These are phyloP conservation scores for Plasmodium knowlesi DNA, from an alignment of 169 alveolate species.

Conservation along the genomic window DNA sequence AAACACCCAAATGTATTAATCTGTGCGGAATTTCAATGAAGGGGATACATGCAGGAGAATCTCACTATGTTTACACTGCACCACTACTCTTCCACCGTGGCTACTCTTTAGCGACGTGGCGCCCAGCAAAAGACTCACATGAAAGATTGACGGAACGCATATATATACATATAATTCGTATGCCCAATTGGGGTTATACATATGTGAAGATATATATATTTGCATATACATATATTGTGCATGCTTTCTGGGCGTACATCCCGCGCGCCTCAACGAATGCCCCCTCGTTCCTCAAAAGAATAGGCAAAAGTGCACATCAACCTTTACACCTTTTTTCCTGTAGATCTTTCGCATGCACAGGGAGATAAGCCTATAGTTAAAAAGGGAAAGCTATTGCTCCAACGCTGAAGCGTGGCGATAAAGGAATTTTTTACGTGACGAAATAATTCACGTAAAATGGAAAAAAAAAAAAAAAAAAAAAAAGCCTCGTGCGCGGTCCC, in stretches of 20 bases:
- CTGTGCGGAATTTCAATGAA: neutral
- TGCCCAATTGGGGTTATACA: neutral
- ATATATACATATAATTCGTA: neutral
- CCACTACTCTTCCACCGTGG: neutral
- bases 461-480: neutral
- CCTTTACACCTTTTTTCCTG: neutral
- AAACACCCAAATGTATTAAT: neutral
- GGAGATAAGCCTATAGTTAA: neutral
- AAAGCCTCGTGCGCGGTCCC: neutral
- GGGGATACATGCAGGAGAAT: neutral
- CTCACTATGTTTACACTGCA: neutral
- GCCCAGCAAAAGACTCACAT: neutral
- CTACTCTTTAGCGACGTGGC: neutral
- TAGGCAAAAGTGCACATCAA: neutral
- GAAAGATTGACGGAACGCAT: no score
- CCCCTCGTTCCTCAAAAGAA: neutral
- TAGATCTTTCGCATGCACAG: neutral
- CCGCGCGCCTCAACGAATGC: neutral
- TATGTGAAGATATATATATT: no score
- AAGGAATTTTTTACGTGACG: no score
- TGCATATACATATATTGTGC: neutral
- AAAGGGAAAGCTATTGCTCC: neutral
- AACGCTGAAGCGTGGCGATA: neutral
- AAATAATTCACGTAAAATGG: neutral
- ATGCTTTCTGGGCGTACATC: neutral